Base-by-base conservation (phyloP, 192 early-diverging fungal species). In the Entrophospora sp. region DNA sequence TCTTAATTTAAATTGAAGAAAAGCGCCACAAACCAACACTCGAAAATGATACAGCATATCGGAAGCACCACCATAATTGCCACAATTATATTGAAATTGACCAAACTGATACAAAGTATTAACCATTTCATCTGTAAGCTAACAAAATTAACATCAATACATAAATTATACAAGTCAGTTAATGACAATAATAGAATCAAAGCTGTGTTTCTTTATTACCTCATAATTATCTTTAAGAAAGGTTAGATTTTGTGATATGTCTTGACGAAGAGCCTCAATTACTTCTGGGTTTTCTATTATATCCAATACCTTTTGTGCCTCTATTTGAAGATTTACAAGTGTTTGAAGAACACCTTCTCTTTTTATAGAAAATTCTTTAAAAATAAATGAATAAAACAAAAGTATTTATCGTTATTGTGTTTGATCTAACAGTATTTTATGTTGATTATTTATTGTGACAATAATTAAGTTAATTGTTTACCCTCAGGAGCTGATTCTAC, bases 1-100 rank as follows among this genome's bases (percentile, higher is more conserved):
- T 1, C 13, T 43, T 1, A 16, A 18, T 18, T 7, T 31, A 46
- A 58, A 7, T 16, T 28, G 6, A 31, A 24, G 18, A 20, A 3
- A 44, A 38, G 5, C 38, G 30, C 0, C 16, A 74, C 77, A 58
- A 69, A 89, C 88, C 85, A 97, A 79, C 65, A 95, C 87, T 66
- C 93, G 90, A 81, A 89, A 97, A 72, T 95, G 93, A 72, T 91
- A 93, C 60, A 97, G 75, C 82, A 94, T 89, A 70, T 93, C 93
- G 9, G 94, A 90, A 55, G 91, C 89, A 53, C 86, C 87, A 64
- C 84, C 83, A 73, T 97, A 95, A 76, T 89, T 88, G 67, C 94
- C 94, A 76, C 90, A 89, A 75, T 83, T 88, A 79, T 88, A 97
- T 81, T 94, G 89, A 72, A 91, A 89, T 72, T 89, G 85, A 36